Percentiles rank a stretch among this genome's conserved stretches.
These are phyloP conservation scores for Boletus sensibilis DNA, from an alignment of 768 basidiomycete species.

Conservation along the genomic window DNA sequence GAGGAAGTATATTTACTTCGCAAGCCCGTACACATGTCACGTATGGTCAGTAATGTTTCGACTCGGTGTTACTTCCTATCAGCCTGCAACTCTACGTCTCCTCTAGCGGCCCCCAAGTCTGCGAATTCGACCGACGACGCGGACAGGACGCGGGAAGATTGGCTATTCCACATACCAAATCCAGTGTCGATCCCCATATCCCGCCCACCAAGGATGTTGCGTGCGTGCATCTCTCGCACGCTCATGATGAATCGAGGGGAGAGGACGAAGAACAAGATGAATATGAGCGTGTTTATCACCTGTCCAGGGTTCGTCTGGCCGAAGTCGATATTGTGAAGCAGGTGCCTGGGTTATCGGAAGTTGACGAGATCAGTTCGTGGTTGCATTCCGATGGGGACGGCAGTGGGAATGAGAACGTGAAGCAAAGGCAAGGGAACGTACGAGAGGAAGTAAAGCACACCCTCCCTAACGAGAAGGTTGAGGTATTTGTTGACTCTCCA, in stretches of 20 bases:
- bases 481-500: conserved; percentile 18
- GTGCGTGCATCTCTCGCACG: conserved; percentile 10
- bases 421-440: conserved; percentile 5
- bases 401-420: too few species aligned
- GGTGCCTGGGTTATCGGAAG: conserved; percentile 2
- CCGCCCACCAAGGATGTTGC: neutral
- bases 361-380: neutral
- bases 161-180: conserved; percentile 9
- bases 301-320: neutral
- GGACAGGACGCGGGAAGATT: neutral
- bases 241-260: conserved; percentile 21
- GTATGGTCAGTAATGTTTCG: too few species aligned
- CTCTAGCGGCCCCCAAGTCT: neutral
- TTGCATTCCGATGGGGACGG: neutral
- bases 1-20: too few species aligned
- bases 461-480: conserved; percentile 13
- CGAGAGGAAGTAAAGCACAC: conserved; percentile 18
- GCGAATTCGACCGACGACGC: neutral
- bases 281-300: neutral
- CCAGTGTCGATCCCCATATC: conserved; percentile 9
- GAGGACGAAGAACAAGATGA: conserved; percentile 6
- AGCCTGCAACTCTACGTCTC: conserved; percentile 8
- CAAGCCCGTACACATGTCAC: neutral
- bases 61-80: neutral
- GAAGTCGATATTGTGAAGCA: conserved; percentile 15